Percentiles rank a stretch among this genome's conserved stretches.
Conservation (phyloP, 305 asterid species). For the Solanum aculeatissimum region DNA sequence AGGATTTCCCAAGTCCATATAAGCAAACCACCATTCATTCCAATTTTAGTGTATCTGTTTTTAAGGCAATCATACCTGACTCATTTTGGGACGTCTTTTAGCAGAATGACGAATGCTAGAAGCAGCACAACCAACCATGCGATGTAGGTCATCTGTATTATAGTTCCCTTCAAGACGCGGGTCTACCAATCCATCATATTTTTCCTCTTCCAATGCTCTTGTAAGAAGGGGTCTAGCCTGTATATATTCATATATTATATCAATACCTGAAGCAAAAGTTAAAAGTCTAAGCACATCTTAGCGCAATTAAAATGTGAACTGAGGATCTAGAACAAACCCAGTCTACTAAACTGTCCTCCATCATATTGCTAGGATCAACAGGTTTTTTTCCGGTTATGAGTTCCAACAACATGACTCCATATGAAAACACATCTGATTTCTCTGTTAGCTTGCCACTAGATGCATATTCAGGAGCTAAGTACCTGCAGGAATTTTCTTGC, state of each 20-base stretch:
- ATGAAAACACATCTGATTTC: conserved; percentile 75
- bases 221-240: conserved; percentile 57
- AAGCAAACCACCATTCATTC: background rate
- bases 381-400: conserved; percentile 59
- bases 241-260: background rate
- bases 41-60: background rate
- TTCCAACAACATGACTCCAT: conserved; percentile 76
- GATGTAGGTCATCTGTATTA: conserved; percentile 37
- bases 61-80: conserved; percentile 33
- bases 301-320: background rate
- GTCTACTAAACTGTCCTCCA: conserved; percentile 82
- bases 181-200: conserved; percentile 33
- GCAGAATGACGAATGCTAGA: conserved; percentile 69
- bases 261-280: background rate
- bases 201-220: conserved; percentile 40
- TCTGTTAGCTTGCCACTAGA: conserved; percentile 72
- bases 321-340: conserved; percentile 40
- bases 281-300: background rate
- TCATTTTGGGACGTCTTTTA: conserved; percentile 68
- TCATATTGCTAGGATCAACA: conserved; percentile 34
- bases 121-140: conserved; percentile 47
- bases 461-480: conserved; percentile 80
- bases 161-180: conserved; percentile 41
- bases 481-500: conserved; percentile 20
- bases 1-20: background rate